These are phyloP conservation scores for Gossypium raimondii DNA, from an alignment of 345 rosid genomes.

Conservation along the genomic window DNA sequence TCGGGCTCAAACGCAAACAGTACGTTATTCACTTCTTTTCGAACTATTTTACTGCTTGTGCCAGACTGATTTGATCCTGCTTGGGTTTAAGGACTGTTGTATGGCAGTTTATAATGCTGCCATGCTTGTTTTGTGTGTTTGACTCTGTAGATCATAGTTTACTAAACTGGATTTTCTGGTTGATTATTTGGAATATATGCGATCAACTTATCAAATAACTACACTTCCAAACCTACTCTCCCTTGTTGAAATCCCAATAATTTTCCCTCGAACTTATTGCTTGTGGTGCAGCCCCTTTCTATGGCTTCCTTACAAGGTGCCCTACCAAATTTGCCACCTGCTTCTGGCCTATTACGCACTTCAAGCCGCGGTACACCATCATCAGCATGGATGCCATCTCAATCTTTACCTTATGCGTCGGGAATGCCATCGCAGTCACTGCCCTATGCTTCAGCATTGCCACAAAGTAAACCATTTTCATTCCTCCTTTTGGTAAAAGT, in stretches of 20 bases:
- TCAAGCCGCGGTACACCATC: constrained; percentile 41
- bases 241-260: background rate
- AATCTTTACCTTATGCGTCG: constrained; percentile 31
- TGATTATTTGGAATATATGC: background rate
- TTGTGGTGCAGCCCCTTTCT: constrained; percentile 61
- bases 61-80: background rate
- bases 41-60: constrained; percentile 3
- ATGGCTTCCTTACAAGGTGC: constrained; percentile 66
- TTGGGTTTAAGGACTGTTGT: background rate
- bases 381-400: constrained; percentile 48
- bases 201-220: background rate
- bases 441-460: constrained; percentile 38
- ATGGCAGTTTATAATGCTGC: background rate
- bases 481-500: background rate
- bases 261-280: background rate
- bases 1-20: constrained; percentile 48
- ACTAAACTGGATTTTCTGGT: background rate
- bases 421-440: constrained; percentile 43
- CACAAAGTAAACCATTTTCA: constrained; percentile 48
- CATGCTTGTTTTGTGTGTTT: background rate
- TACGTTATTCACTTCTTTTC: constrained; percentile 32
- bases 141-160: background rate
- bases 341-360: constrained; percentile 39
- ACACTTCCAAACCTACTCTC: background rate
- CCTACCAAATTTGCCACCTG: constrained; percentile 46